Conservation (phyloP, 257 asterid species). For the Oldenlandia corymbosa region DNA sequence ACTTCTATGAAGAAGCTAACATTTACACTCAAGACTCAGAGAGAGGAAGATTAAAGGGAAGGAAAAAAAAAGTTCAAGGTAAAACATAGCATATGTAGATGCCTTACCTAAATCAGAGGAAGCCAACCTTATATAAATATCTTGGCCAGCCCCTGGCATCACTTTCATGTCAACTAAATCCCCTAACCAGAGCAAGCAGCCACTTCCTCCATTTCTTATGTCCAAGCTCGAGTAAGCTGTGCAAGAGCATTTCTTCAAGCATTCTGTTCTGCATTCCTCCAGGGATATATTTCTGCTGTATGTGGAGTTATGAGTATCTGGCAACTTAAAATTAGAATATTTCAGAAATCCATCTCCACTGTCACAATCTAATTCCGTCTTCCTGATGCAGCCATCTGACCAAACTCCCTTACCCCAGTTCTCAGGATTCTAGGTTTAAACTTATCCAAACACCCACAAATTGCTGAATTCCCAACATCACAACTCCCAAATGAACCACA, state of each 20-base stretch:
- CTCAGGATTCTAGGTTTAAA: slow-evolving; percentile 23
- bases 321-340: slow-evolving; percentile 19
- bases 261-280: slow-evolving; percentile 13
- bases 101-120: slow-evolving; percentile 27
- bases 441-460: slow-evolving; percentile 32
- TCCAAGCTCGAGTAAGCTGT: slow-evolving; percentile 16
- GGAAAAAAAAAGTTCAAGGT: too few relatives aligned
- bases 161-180: slow-evolving; percentile 27
- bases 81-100: too few relatives aligned
- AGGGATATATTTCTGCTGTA: neutral
- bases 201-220: slow-evolving; percentile 14
- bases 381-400: slow-evolving; percentile 26
- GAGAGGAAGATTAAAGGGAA: too few relatives aligned
- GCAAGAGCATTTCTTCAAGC: slow-evolving; percentile 26
- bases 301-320: slow-evolving; percentile 15
- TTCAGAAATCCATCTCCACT: slow-evolving; percentile 20
- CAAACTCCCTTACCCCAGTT: slow-evolving; percentile 21
- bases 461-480: slow-evolving; percentile 15
- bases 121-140: slow-evolving; percentile 28
- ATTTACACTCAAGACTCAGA: too few relatives aligned
- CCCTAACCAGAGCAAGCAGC: slow-evolving; percentile 29
- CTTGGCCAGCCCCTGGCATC: slow-evolving; percentile 21
- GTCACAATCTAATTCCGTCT: neutral
- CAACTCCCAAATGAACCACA: slow-evolving; percentile 44
- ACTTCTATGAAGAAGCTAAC: too few relatives aligned